Evolutionary conservation across 805 yeast genomes (phyloP).

Genomic region (Yamadazyma olivae): DNA sequence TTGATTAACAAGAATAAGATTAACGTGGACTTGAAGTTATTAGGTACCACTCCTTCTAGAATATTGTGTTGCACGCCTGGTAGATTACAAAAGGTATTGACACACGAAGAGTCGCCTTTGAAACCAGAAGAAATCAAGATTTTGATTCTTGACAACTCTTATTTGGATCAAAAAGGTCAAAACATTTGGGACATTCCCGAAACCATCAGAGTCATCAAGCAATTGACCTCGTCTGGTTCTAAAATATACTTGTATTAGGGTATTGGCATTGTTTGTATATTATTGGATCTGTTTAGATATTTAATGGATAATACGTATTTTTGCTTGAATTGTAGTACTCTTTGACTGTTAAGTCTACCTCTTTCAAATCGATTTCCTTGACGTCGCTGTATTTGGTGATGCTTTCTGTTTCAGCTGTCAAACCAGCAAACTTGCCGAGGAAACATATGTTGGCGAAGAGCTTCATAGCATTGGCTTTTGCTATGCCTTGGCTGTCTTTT

Average conservation of each 20-base stretch:
- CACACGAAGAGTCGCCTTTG: constrained; percentile 41
- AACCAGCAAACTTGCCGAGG: neutral
- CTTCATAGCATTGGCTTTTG: neutral
- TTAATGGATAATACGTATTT: constrained; percentile 22
- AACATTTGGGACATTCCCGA: constrained; percentile 59
- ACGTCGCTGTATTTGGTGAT: neutral
- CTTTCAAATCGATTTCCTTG: constrained; percentile 10
- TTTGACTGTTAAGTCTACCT: constrained; percentile 17
- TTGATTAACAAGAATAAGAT: constrained; percentile 73
- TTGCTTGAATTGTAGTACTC: constrained; percentile 29
- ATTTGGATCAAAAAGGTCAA: constrained; percentile 58
- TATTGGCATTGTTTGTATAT: no score
- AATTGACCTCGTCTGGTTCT: constrained; percentile 40
- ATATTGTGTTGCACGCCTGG: constrained; percentile 66
- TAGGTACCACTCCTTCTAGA: constrained; percentile 44
- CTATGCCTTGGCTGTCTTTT: neutral
- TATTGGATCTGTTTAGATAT: constrained; percentile 5
- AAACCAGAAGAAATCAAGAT: constrained; percentile 44
- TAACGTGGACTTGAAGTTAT: constrained; percentile 53
- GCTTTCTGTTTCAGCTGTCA: constrained; percentile 2
- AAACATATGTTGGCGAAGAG: neutral
- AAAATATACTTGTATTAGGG: constrained; percentile 49
- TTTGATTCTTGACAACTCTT: constrained; percentile 58
- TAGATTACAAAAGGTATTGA: constrained; percentile 47
- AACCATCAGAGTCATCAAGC: constrained; percentile 38